phyloP scores from a whole-genome alignment of 345 rosid genomes.

The Eucalyptus marginata region DNA sequence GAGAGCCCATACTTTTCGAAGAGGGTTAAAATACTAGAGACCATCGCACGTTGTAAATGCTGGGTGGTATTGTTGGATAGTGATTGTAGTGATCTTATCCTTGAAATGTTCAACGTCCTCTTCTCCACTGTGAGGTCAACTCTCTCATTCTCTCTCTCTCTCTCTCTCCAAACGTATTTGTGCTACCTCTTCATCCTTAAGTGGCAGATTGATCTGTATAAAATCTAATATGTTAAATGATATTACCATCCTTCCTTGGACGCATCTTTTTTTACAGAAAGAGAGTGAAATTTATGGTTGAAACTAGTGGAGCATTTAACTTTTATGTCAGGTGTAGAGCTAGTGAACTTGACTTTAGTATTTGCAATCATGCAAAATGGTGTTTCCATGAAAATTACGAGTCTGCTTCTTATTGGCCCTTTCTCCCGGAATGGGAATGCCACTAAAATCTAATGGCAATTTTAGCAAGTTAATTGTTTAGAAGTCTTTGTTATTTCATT shows the following conservation, averaged over 20 bases:
- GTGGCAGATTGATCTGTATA: not conserved
- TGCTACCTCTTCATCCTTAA: not conserved
- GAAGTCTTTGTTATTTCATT: not conserved
- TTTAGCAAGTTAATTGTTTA: not conserved
- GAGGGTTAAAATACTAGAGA: conserved; percentile 82
- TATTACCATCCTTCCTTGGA: not conserved
- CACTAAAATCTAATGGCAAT: not conserved
- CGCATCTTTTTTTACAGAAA: not conserved
- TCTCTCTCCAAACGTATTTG: not conserved
- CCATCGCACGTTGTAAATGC: conserved; percentile 57
- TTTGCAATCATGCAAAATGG: not conserved
- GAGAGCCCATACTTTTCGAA: conserved; percentile 56
- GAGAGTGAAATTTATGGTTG: not conserved
- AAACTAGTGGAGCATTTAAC: not conserved
- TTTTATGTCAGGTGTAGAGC: not conserved
- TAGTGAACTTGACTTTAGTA: not conserved
- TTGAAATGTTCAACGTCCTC: conserved; percentile 63
- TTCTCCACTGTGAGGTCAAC: conserved; percentile 69
- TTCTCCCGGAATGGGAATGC: not conserved
- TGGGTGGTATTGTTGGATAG: conserved; percentile 70
- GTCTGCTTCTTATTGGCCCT: not conserved
- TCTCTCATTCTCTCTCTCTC: not conserved
- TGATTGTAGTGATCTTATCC: conserved; percentile 49
- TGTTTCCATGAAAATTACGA: not conserved
- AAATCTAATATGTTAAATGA: not conserved